Evolutionary conservation across 352 stramenopile species (phyloP).

Genomic region (Pythium vanterpoolii): DNA sequence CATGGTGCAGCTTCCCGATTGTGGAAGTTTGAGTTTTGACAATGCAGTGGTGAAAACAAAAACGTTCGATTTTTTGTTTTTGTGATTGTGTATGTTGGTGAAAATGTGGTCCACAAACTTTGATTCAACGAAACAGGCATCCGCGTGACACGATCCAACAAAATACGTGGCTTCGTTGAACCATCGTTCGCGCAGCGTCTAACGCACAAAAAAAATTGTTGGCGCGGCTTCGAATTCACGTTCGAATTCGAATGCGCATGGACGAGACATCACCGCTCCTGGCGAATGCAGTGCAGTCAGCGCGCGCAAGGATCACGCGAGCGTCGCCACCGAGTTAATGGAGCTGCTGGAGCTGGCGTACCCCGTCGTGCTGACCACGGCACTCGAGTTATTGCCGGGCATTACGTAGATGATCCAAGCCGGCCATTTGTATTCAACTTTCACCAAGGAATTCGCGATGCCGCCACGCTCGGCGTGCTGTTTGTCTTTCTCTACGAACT

Average conservation of each 20-base stretch:
- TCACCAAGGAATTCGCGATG: slow-evolving; percentile 56
- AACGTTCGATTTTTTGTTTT: not conserved
- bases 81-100: not conserved
- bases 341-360: slow-evolving; percentile 45
- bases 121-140: not conserved
- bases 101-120: not conserved
- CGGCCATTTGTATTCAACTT: slow-evolving; percentile 50
- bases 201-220: not conserved
- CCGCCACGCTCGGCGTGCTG: slow-evolving; percentile 59
- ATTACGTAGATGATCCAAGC: slow-evolving; percentile 65
- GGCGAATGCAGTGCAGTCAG: not conserved
- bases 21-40: not conserved
- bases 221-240: slow-evolving; percentile 8
- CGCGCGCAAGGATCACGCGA: slow-evolving; percentile 15
- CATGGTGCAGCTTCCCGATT: not conserved
- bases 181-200: not conserved
- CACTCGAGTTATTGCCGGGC: slow-evolving; percentile 46
- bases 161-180: not conserved
- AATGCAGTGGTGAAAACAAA: not conserved
- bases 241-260: slow-evolving; percentile 8
- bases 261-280: slow-evolving; percentile 17
- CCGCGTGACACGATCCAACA: not conserved
- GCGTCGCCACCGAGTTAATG: slow-evolving; percentile 29
- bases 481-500: slow-evolving; percentile 80
- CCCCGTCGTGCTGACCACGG: slow-evolving; percentile 44